Evolutionary conservation across 495 filamentous ascomycete genomes (phyloP).

Genomic region (Xylaria longipes): DNA sequence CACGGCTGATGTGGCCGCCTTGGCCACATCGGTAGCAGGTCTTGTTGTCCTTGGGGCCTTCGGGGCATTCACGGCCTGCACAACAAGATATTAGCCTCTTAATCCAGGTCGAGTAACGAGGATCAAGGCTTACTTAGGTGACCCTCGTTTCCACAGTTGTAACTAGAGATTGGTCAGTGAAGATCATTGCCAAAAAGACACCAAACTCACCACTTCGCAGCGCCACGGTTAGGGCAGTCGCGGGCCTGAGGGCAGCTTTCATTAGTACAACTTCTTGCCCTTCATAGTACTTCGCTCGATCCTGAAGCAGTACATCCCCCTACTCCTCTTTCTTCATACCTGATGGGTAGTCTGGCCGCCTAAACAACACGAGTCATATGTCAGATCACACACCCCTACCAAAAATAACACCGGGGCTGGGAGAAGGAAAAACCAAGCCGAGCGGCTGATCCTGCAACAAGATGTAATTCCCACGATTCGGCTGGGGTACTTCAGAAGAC

Average conservation of each 20-base stretch:
- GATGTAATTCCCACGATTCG: slow-evolving; percentile 8
- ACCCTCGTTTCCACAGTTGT: slow-evolving; percentile 70
- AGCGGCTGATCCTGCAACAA: slow-evolving; percentile 14
- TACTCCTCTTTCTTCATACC: slow-evolving; percentile 44
- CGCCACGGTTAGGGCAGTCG: slow-evolving; percentile 93
- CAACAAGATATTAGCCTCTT: slow-evolving; percentile 7
- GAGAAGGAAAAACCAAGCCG: slow-evolving; percentile 7
- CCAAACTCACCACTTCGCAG: slow-evolving; percentile 80
- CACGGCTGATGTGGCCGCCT: slow-evolving; percentile 90
- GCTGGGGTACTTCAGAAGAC: neutral
- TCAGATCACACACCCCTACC: slow-evolving; percentile 50
- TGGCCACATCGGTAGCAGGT: slow-evolving; percentile 93
- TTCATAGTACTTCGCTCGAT: neutral
- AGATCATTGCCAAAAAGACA: slow-evolving; percentile 36
- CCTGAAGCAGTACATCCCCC: slow-evolving; percentile 9
- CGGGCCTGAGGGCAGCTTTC: slow-evolving; percentile 65
- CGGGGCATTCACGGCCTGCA: slow-evolving; percentile 87
- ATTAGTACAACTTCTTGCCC: slow-evolving; percentile 22
- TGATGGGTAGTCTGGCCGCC: slow-evolving; percentile 58
- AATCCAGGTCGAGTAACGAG: neutral
- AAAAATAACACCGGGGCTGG: slow-evolving; percentile 23
- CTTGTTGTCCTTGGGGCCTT: slow-evolving; percentile 85
- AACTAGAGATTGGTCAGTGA: slow-evolving; percentile 41
- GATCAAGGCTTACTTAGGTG: slow-evolving; percentile 75
- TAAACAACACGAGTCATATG: slow-evolving; percentile 45